A percentile compares a stretch with the other conserved stretches of the same genome.
These are phyloP conservation scores for Thalassiosira delicatula DNA, from an alignment of 352 stramenopile genomes.

Conservation along the genomic window DNA sequence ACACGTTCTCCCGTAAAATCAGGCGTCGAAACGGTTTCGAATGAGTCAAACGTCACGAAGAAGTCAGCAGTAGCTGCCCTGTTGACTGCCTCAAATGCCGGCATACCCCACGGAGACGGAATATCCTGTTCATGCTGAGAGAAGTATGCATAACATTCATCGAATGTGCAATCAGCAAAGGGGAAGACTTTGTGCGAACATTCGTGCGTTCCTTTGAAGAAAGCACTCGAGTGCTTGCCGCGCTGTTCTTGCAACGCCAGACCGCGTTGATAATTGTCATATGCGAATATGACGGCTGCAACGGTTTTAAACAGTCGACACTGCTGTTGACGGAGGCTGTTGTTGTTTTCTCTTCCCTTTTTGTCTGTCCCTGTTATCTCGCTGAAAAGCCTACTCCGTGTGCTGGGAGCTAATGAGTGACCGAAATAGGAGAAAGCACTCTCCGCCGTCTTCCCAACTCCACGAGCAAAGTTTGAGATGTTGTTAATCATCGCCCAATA, in stretches of 20 bases:
- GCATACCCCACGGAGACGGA: no score
- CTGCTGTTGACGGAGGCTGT: conserved; percentile 2
- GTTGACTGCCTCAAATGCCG: no score
- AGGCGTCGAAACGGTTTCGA: not conserved
- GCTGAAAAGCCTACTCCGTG: not conserved
- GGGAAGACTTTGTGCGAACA: not conserved
- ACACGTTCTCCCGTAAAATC: conserved; percentile 15
- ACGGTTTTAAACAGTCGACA: not conserved
- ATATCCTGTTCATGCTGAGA: conserved; percentile 8
- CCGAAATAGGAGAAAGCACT: conserved; percentile 13
- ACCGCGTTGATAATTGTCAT: conserved; percentile 33
- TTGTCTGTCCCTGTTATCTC: conserved; percentile 1
- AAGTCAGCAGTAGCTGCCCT: not conserved
- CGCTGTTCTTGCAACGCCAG: conserved; percentile 12
- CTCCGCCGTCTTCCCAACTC: conserved; percentile 11
- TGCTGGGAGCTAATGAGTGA: not conserved
- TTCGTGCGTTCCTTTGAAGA: no score
- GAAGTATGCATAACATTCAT: not conserved
- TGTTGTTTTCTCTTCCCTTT: not conserved
- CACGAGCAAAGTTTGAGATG: conserved; percentile 14
- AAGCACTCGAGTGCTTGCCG: conserved; percentile 7
- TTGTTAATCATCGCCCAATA: conserved; percentile 23
- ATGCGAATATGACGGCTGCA: conserved; percentile 3
- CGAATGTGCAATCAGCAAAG: conserved; percentile 5
- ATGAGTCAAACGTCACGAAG: not conserved